Evolutionary conservation across 345 rosid species (phyloP).

Genomic region (Eucalyptus decipiens): DNA sequence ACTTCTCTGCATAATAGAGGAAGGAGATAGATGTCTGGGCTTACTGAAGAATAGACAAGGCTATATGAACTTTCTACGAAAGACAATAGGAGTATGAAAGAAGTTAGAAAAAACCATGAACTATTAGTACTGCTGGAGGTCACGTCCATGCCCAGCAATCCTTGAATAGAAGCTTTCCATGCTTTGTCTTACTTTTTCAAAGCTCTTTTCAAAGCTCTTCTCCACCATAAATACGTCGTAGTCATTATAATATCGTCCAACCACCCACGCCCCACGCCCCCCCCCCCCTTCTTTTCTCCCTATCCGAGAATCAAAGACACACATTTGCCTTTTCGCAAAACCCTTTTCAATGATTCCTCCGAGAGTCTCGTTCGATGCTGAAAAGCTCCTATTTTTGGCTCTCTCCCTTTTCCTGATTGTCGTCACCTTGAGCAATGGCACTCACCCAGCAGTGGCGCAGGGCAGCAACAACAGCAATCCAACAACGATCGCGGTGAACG

Average conservation of each 20-base stretch:
- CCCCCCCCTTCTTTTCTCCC: not conserved
- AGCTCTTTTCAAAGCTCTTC: not conserved
- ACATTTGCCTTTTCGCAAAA: no score
- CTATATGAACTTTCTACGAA: not conserved
- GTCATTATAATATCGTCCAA: accelerated
- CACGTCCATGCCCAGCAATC: not conserved
- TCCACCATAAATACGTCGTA: not conserved
- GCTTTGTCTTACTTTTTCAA: not conserved
- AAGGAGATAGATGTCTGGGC: not conserved
- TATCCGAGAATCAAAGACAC: not conserved
- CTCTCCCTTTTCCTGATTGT: no score
- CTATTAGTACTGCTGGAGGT: not conserved
- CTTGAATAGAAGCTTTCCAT: not conserved
- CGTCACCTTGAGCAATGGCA: no score
- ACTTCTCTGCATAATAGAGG: no score
- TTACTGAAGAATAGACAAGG: not conserved
- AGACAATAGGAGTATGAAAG: not conserved
- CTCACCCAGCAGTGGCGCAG: no score
- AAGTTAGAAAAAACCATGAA: not conserved
- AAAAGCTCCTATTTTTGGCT: no score
- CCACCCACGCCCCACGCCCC: no score
- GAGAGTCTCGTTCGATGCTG: no score
- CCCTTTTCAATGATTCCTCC: no score
- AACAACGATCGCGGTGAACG: not conserved
- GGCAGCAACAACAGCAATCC: no score